A percentile compares a stretch with the other conserved stretches of the same genome.
These are phyloP conservation scores for Puccinia novopanici DNA, from an alignment of 1,284 basidiomycete genomes.

Conservation along the genomic window DNA sequence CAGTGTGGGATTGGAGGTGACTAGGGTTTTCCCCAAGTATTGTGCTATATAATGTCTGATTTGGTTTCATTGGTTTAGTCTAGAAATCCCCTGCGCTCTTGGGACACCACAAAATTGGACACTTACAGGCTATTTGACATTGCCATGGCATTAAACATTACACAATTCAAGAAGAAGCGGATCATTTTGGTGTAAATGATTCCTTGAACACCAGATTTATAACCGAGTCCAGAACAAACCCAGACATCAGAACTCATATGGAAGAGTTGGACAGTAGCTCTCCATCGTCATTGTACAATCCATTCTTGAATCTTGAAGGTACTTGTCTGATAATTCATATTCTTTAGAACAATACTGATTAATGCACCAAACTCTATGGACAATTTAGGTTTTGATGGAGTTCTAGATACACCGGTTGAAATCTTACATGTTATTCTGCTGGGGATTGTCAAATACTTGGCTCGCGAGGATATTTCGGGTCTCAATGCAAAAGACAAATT, in stretches of 20 bases:
- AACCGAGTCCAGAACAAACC: neutral
- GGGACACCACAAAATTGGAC: too few relatives aligned
- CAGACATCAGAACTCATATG: neutral
- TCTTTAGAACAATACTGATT: neutral
- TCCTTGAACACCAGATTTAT: neutral
- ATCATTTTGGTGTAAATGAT: neutral
- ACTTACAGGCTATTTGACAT: too few relatives aligned
- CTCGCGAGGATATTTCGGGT: conserved; percentile 58
- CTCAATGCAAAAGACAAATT: conserved; percentile 45
- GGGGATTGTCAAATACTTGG: conserved; percentile 61
- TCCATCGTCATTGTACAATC: neutral
- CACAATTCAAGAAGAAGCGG: neutral
- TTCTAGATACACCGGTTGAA: conserved; percentile 60
- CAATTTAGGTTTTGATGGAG: conserved; percentile 59
- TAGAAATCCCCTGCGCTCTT: too few relatives aligned
- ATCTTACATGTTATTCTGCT: conserved; percentile 60
- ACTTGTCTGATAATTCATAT: too few relatives aligned
- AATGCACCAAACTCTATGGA: too few relatives aligned
- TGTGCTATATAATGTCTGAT: too few relatives aligned
- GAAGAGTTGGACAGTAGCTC: neutral
- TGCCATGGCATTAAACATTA: too few relatives aligned
- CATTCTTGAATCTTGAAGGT: neutral
- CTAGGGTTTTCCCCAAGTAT: too few relatives aligned
- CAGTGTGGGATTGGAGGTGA: too few relatives aligned
- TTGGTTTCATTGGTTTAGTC: too few relatives aligned